phyloP scores from a whole-genome alignment of 1,284 basidiomycete species.

The Cutaneotrichosporon sp. region DNA sequence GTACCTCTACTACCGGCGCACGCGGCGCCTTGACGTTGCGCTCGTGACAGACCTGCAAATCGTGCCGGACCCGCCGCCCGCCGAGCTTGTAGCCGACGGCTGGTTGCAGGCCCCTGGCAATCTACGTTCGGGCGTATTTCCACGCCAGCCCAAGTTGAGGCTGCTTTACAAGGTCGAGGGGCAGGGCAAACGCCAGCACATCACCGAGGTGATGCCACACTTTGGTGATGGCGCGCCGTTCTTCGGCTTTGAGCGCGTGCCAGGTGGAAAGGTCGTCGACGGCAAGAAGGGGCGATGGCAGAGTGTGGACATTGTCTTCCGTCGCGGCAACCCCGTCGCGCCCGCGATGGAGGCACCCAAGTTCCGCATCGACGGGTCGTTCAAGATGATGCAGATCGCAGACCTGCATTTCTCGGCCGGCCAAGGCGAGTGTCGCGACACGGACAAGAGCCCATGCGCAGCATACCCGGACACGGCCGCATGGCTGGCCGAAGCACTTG shows the following conservation, averaged over 20 bases:
- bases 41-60: slow-evolving; percentile 46
- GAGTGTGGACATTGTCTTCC: slow-evolving; percentile 42
- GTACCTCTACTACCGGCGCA: slow-evolving; percentile 79
- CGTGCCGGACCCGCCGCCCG: slow-evolving; percentile 36
- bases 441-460: slow-evolving; percentile 53
- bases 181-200: slow-evolving; percentile 51
- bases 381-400: slow-evolving; percentile 85
- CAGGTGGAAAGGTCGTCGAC: slow-evolving; percentile 59
- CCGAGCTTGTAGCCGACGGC: slow-evolving; percentile 32
- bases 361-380: slow-evolving; percentile 75
- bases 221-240: slow-evolving; percentile 77
- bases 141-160: slow-evolving; percentile 59
- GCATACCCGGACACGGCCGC: slow-evolving; percentile 73
- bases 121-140: slow-evolving; percentile 47
- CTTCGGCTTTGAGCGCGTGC: slow-evolving; percentile 75
- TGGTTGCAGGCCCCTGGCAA: slow-evolving; percentile 46
- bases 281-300: slow-evolving; percentile 42
- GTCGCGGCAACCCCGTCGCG: slow-evolving; percentile 58
- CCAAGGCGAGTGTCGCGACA: slow-evolving; percentile 69
- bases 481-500: slow-evolving; percentile 69
- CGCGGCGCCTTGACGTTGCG: slow-evolving; percentile 59
- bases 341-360: slow-evolving; percentile 70
- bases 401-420: slow-evolving; percentile 83
- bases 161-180: slow-evolving; percentile 67
- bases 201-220: slow-evolving; percentile 84